A percentile compares a stretch with the other conserved stretches of the same genome.
phyloP scores from a whole-genome alignment of 352 stramenopile species.

The Phytophthora fragariaefolia region DNA sequence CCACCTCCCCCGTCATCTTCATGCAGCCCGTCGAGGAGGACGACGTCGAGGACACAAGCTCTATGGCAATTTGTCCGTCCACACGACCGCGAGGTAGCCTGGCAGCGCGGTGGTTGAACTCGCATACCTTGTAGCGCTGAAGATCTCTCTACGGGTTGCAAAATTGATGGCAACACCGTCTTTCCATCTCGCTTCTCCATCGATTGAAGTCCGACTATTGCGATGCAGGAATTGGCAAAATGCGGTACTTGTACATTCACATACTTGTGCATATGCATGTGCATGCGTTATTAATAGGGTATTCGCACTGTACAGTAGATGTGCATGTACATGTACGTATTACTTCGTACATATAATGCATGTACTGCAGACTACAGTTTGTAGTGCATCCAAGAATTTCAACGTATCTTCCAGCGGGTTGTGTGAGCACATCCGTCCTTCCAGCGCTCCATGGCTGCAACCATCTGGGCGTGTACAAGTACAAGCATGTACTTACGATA shows the following conservation, averaged over 20 bases:
- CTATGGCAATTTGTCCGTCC: constrained; percentile 21
- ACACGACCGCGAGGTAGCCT: background rate
- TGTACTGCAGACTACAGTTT: too few species aligned
- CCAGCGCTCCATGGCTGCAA: constrained; percentile 16
- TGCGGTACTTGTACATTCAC: constrained; percentile 10
- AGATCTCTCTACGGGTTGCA: constrained; percentile 9
- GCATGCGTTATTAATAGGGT: too few species aligned
- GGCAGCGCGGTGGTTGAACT: background rate
- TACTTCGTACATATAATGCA: too few species aligned
- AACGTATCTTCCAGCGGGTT: constrained; percentile 31
- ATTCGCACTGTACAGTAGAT: too few species aligned
- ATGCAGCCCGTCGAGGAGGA: background rate
- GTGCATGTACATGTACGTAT: too few species aligned
- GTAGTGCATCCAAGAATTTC: constrained; percentile 17
- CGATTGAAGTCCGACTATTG: constrained; percentile 15
- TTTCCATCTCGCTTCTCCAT: constrained; percentile 4
- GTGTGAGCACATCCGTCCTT: constrained; percentile 21
- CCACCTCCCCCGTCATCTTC: constrained; percentile 6
- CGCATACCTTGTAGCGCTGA: background rate
- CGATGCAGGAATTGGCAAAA: constrained; percentile 18
- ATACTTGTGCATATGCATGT: background rate
- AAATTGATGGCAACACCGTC: constrained; percentile 7
- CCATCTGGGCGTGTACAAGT: constrained; percentile 2
- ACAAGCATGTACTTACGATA: too few species aligned
- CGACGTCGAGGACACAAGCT: background rate